Conservation (phyloP, 2,329 filamentous ascomycete genomes). For the Fusarium tricinctum region DNA sequence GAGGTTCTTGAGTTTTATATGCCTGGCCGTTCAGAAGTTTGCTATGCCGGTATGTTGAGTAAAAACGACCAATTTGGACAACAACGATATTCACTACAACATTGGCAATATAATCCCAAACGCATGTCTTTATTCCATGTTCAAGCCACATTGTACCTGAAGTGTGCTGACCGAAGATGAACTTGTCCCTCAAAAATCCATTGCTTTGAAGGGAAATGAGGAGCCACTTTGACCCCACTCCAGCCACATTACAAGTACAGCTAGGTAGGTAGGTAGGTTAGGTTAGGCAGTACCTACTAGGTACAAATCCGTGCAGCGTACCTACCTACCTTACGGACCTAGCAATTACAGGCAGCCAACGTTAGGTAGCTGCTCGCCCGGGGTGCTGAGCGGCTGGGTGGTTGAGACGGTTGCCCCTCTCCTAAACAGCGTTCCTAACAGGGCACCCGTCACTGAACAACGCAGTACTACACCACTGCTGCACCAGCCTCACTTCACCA, state of each 20-base stretch:
- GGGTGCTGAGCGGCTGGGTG: not conserved
- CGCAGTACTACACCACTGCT: not conserved
- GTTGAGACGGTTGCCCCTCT: constrained; percentile 21
- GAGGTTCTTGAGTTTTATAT: constrained; percentile 1
- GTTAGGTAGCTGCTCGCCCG: constrained; percentile 1
- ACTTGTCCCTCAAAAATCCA: constrained; percentile 24
- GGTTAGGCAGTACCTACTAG: too few species aligned
- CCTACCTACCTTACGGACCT: too few species aligned
- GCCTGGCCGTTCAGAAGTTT: not conserved
- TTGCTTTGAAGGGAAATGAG: constrained; percentile 31
- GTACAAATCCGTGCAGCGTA: not conserved
- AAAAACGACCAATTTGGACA: not conserved
- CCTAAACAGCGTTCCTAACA: constrained; percentile 21
- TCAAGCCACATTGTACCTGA: constrained; percentile 31
- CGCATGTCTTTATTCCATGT: constrained; percentile 5
- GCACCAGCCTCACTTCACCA: constrained; percentile 30
- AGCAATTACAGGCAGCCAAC: not conserved
- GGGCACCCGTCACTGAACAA: constrained; percentile 29
- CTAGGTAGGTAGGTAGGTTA: not conserved
- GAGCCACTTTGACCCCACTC: constrained; percentile 36
- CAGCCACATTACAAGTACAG: constrained; percentile 33
- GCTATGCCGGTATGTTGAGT: not conserved
- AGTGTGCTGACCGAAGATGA: constrained; percentile 17
- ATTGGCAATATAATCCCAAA: not conserved
- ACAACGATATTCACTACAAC: not conserved